Base-by-base conservation (phyloP, 495 filamentous ascomycete genomes). In the Recurvomyces mirabilis region DNA sequence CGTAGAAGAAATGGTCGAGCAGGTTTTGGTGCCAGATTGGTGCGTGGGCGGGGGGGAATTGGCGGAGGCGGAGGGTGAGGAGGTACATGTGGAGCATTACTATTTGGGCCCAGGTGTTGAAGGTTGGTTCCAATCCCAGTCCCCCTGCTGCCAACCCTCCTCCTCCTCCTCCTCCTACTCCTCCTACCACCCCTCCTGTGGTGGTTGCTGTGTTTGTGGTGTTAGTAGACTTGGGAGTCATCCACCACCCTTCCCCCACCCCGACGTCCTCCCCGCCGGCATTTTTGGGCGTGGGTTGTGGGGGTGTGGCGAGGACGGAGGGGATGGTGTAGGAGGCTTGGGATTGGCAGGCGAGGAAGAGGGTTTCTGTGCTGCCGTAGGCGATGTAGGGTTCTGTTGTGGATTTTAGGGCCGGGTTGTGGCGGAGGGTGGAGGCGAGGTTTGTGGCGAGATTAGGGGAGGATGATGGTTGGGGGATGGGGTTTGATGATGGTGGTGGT, bases 51-150 rank as follows among this genome's bases (percentile, higher is more conserved):
- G 69, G 60, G 17, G 82, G 81, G 46, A 91, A 73, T 47, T 71
- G 71, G 37, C 91, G 83, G 35, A 95, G 66, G 31, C 89, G 81
- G n/a, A 82, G 81, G n/a, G 81, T 81, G 30, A 95, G 63, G 38
- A 94, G 73, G 68, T 93, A 95, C 78, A 96, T 82, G 67, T 98
- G 87, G 12, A 96, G 73, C 68, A 96, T 87, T 15, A 87, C 88
- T 30, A 96, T 77, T 59, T 95, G 91, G 5, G 93, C 81, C 93
- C 91, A 98, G 36, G 84, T 88, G 46, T 75, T 83, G 66, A 98
- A 98, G 0, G 85, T 98, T 1, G 85, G 82, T 18, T 66, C 62
- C 22, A 94, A 74, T 12, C 71, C 75, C 40, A 87, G 53, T 56
- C 54, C 66, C 3, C 39, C 48, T 5, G 19, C 3, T 2, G 17